phyloP scores from a whole-genome alignment of 2,329 filamentous ascomycete species.

The Xylariaceae sp. region DNA sequence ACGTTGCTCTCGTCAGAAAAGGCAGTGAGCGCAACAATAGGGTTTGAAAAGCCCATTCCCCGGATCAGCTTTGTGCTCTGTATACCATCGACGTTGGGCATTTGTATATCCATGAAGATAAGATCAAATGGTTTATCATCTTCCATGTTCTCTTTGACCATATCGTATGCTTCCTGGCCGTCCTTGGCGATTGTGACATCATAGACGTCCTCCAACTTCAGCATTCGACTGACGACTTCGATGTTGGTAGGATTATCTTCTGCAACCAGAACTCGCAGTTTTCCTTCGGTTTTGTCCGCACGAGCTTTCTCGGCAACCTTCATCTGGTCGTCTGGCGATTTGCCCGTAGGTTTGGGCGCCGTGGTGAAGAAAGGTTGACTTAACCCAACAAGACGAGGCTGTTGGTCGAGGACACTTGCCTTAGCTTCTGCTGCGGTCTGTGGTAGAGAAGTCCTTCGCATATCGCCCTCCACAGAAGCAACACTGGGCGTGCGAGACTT shows the following conservation, averaged over 20 bases:
- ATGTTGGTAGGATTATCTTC: conserved; percentile 64
- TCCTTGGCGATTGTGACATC: conserved; percentile 87
- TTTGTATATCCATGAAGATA: conserved; percentile 95
- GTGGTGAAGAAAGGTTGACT: conserved; percentile 77
- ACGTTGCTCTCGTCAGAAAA: conserved; percentile 90
- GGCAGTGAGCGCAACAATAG: conserved; percentile 87
- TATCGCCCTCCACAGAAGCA: conserved; percentile 40
- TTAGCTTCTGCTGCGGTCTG: conserved; percentile 31
- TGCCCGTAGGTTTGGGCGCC: conserved; percentile 33
- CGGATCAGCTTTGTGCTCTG: conserved; percentile 84
- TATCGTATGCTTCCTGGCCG: conserved; percentile 82
- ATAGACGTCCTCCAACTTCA: conserved; percentile 76
- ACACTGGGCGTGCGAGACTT: conserved; percentile 50
- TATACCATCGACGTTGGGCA: conserved; percentile 89
- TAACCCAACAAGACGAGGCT: conserved; percentile 78
- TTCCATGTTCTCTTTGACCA: conserved; percentile 80
- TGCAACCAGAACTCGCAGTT: conserved; percentile 79
- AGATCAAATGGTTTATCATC: conserved; percentile 72
- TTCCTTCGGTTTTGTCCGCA: conserved; percentile 58
- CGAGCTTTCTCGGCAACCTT: conserved; percentile 64
- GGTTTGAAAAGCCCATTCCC: conserved; percentile 79
- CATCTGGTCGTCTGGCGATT: conserved; percentile 57
- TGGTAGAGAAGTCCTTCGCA: conserved; percentile 31
- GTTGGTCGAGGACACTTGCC: conserved; percentile 56
- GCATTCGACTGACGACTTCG: conserved; percentile 58